A percentile compares a stretch with the other conserved stretches of the same genome.
phyloP scores from a whole-genome alignment of 805 yeast species.

The Saturnispora sekii region DNA sequence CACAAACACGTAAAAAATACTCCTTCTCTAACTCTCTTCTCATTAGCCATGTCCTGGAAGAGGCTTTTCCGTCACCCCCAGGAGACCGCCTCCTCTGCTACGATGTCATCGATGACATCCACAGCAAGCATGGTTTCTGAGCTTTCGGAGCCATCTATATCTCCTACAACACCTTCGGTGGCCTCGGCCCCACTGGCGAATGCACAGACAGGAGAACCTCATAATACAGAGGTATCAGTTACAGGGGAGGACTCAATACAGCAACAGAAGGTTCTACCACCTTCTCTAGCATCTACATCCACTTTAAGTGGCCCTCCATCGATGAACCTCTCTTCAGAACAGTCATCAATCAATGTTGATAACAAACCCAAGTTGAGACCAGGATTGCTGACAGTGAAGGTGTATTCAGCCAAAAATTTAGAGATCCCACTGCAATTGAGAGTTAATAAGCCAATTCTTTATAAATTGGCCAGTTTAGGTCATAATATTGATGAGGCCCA shows the following conservation, averaged over 20 bases:
- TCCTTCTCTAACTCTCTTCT: background rate
- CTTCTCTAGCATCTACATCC: background rate
- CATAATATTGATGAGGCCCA: constrained; percentile 28
- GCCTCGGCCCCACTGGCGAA: too few relatives aligned
- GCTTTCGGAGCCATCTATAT: too few relatives aligned
- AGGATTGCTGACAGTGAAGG: constrained; percentile 69
- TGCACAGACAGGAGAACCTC: too few relatives aligned
- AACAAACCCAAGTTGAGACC: constrained; percentile 31
- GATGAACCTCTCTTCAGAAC: background rate
- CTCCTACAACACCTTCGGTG: too few relatives aligned
- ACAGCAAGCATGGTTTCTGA: background rate
- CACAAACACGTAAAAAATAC: background rate
- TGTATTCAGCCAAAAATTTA: constrained; percentile 60
- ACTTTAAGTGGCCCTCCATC: background rate
- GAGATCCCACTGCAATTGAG: constrained; percentile 62
- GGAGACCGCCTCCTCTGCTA: constrained; percentile 1
- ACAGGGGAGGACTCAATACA: background rate
- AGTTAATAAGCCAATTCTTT: constrained; percentile 51
- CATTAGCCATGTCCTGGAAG: constrained; percentile 1
- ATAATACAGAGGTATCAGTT: background rate
- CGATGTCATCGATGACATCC: background rate
- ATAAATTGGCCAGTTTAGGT: constrained; percentile 57
- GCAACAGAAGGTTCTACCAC: background rate
- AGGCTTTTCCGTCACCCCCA: constrained; percentile 8
- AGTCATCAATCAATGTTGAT: background rate